Evolutionary conservation across 2,329 filamentous ascomycete species (phyloP).

Genomic region (Monosporascus sp.): DNA sequence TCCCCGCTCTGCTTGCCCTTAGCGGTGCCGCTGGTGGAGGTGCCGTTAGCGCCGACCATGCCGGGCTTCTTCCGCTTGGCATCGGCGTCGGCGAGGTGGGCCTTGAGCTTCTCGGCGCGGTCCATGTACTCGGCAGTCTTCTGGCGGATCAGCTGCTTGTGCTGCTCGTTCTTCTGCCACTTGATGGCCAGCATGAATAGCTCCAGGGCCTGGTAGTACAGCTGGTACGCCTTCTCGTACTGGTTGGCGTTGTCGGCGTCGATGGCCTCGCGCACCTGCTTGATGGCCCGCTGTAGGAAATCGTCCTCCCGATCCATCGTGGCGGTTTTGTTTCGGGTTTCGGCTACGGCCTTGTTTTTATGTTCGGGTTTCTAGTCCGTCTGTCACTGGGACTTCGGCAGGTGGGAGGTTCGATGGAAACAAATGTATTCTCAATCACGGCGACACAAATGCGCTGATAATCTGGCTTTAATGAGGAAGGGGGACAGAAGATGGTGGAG

Average conservation of each 20-base stretch:
- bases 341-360: conserved; percentile 37
- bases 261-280: conserved; percentile 95
- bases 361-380: background rate
- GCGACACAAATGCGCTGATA: background rate
- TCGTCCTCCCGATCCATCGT: conserved; percentile 40
- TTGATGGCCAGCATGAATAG: conserved; percentile 98
- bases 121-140: conserved; percentile 98
- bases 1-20: conserved; percentile 49
- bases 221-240: conserved; percentile 94
- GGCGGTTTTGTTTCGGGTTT: conserved; percentile 70
- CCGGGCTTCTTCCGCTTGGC: conserved; percentile 65
- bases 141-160: conserved; percentile 93
- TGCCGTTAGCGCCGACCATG: conserved; percentile 67
- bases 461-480: background rate
- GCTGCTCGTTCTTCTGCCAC: conserved; percentile 98
- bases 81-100: conserved; percentile 73
- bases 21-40: conserved; percentile 56
- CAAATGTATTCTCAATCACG: background rate
- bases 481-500: background rate
- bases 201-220: conserved; percentile 93
- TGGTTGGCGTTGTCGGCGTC: conserved; percentile 92
- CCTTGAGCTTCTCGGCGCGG: conserved; percentile 95
- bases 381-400: background rate
- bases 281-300: conserved; percentile 94
- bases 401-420: background rate